Evolutionary conservation across 2,329 filamentous ascomycete genomes (phyloP), one percentile per base, ranked within the genome.

Genomic region (Phyllachora maydis): DNA sequence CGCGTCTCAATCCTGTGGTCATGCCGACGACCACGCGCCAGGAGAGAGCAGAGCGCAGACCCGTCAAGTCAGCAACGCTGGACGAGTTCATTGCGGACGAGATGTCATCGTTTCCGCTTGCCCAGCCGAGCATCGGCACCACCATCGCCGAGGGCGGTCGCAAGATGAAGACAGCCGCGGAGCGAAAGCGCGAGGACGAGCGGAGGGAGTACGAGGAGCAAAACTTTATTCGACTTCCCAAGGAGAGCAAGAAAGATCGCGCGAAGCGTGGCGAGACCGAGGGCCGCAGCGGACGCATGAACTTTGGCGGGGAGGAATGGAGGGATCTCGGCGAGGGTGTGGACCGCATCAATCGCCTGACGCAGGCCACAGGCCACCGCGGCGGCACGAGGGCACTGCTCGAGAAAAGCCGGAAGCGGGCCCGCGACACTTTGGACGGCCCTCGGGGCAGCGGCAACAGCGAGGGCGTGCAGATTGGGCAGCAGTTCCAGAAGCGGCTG

Each of bases 21-120:
- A 85, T 95, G 69, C 77, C 79, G 6, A 67, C 68, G 0, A 62
- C 56, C 11, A 9, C 16, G 6, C 58, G 63, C 23, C 59, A 68
- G 27, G 66, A 72, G 30, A 68, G 68, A 31, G 48, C 53, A 15
- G 59, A 69, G 4, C 64, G 66, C 19, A 58, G 65, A 19, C 64
- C 67, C 3, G 59, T 65, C 30, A 78, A 77, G 41, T 92, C 83
- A 0, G 69, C 71, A 22, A 81, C 82, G 1, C 69, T 98, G 41
- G 83, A 95, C 41, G 85, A 95, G 40, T 98, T 90, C 39, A 68
- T 98, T 32, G 68, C 64, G 23, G 70, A 76, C 11, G 88, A 98
- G 46, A 59, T 95, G 28, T 83, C 81, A 0, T 50, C 62, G 5
- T 79, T 79, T 3, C 88, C 88, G 1, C 49, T 79, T 28, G 78